Conservation (phyloP, 2,329 filamentous ascomycete genomes). For the Diaporthe aspalathi region DNA sequence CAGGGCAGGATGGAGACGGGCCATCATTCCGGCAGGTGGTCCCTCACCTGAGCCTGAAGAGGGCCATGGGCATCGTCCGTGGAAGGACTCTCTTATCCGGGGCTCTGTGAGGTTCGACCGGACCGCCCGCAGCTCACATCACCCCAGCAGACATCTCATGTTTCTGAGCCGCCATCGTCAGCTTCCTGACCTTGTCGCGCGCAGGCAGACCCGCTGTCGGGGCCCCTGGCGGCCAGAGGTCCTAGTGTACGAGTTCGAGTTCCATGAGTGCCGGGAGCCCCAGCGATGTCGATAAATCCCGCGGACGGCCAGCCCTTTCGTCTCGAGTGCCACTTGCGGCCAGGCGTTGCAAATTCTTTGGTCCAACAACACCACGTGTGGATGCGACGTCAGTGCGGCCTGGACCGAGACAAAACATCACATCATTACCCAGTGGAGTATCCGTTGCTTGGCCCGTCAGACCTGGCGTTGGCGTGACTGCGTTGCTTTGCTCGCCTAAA, state of each 20-base stretch:
- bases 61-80: slow-evolving; percentile 34
- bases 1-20: slow-evolving; percentile 17
- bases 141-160: slow-evolving; percentile 36
- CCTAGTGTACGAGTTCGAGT: background rate
- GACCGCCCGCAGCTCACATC: slow-evolving; percentile 2
- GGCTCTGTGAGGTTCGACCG: background rate
- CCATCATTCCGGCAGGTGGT: slow-evolving; percentile 7
- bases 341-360: slow-evolving; percentile 26
- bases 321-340: slow-evolving; percentile 18
- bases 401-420: slow-evolving; percentile 37
- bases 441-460: slow-evolving; percentile 30
- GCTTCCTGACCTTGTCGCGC: slow-evolving; percentile 3
- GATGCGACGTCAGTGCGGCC: slow-evolving; percentile 30
- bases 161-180: slow-evolving; percentile 36
- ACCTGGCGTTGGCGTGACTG: slow-evolving; percentile 37
- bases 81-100: background rate
- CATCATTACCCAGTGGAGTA: slow-evolving; percentile 38
- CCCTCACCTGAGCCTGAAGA: slow-evolving; percentile 17
- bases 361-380: slow-evolving; percentile 32
- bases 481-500: slow-evolving; percentile 40
- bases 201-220: slow-evolving; percentile 39
- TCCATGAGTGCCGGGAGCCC: background rate
- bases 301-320: background rate
- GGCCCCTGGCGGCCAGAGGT: slow-evolving; percentile 28
- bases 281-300: slow-evolving; percentile 22